Evolutionary conservation across 2,329 filamentous ascomycete genomes (phyloP).

Genomic region (Alternaria sp.): DNA sequence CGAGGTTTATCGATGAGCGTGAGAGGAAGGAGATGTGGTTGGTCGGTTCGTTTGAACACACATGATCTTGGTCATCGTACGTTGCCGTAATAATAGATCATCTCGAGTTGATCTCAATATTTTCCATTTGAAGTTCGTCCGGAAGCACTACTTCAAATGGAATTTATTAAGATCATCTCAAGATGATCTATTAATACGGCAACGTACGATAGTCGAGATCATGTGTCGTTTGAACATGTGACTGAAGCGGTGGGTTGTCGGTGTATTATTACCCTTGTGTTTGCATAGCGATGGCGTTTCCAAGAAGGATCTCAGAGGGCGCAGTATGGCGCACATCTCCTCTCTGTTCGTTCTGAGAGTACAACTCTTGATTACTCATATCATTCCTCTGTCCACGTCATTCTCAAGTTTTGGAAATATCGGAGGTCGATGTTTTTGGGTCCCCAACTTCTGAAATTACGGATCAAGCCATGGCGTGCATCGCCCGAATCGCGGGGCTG

Average conservation of each 20-base stretch:
- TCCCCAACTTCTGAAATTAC: neutral
- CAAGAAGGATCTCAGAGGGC: neutral
- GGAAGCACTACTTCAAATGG: too few relatives aligned
- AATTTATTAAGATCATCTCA: too few relatives aligned
- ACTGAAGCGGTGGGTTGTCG: neutral
- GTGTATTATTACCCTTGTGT: neutral
- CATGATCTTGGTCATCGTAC: neutral
- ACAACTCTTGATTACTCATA: neutral
- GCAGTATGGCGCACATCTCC: neutral
- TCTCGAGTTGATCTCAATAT: too few relatives aligned
- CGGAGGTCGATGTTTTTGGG: neutral
- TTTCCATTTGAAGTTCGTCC: too few relatives aligned
- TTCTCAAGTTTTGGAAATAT: neutral
- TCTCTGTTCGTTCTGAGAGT: neutral
- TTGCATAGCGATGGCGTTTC: conserved; percentile 25
- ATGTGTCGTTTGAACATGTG: neutral
- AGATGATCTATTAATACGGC: too few relatives aligned
- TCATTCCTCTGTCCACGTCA: neutral
- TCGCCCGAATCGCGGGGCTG: neutral
- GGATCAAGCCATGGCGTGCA: neutral
- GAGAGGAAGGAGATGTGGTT: neutral
- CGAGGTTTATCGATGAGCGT: conserved; percentile 80
- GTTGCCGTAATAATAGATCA: too few relatives aligned
- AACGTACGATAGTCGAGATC: too few relatives aligned
- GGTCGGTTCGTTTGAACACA: neutral